phyloP scores from a whole-genome alignment of 2,329 filamentous ascomycete genomes.

The Phoma herbarum region DNA sequence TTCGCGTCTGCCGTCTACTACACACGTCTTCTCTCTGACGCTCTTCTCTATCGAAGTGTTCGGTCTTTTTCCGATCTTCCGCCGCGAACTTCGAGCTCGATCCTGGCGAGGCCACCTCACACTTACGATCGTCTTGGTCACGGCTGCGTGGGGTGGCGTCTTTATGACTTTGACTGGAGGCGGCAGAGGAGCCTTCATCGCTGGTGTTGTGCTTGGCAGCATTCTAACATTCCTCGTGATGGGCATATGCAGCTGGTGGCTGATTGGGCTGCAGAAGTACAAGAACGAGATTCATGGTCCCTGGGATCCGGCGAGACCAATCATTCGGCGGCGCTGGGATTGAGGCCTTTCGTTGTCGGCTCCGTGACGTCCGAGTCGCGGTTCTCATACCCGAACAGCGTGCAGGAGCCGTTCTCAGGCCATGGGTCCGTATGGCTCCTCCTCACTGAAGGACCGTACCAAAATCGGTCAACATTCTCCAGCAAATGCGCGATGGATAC shows the following conservation, averaged over 20 bases:
- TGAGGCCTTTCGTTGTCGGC: constrained; percentile 37
- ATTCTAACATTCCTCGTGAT: constrained; percentile 79
- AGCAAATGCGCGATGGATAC: constrained; percentile 32
- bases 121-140: constrained; percentile 78
- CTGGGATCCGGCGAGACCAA: constrained; percentile 93
- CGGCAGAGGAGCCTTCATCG: constrained; percentile 66
- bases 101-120: constrained; percentile 82
- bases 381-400: constrained; percentile 38
- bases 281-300: constrained; percentile 99
- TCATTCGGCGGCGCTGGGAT: constrained; percentile 74
- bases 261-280: constrained; percentile 96
- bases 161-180: constrained; percentile 66
- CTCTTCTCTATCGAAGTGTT: constrained; percentile 98
- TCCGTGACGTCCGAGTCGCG: constrained; percentile 31
- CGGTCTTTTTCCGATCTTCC: constrained; percentile 95
- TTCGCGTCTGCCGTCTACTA: constrained; percentile 85
- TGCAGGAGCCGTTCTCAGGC: constrained; percentile 47
- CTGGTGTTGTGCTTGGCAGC: constrained; percentile 80
- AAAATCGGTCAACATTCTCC: constrained; percentile 28
- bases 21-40: constrained; percentile 92
- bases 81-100: constrained; percentile 83
- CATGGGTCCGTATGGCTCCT: constrained; percentile 32
- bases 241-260: constrained; percentile 96
- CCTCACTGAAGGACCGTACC: constrained; percentile 25
- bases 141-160: constrained; percentile 81